phyloP scores from a whole-genome alignment of 2,329 filamentous ascomycete species.

The Stemphylium vesicarium region DNA sequence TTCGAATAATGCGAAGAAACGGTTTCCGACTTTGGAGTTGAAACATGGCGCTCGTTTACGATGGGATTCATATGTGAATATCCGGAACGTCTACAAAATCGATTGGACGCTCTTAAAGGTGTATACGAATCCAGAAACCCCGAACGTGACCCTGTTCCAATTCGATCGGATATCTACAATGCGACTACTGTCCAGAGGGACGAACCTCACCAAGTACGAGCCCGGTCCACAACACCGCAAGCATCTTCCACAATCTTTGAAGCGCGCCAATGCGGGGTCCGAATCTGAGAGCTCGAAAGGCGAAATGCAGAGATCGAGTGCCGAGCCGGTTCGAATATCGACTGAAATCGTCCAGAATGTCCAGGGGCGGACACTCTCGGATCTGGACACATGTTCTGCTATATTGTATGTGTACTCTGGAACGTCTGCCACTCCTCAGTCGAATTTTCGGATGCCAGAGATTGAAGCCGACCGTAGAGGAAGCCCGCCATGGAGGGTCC shows the following conservation, averaged over 20 bases:
- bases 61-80: slow-evolving; percentile 45
- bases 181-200: slow-evolving; percentile 35
- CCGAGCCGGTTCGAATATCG: slow-evolving; percentile 2
- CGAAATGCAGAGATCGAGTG: slow-evolving; percentile 1
- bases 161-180: slow-evolving; percentile 38
- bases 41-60: slow-evolving; percentile 30
- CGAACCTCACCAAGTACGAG: slow-evolving; percentile 37
- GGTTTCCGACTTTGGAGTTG: slow-evolving; percentile 38
- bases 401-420: neutral
- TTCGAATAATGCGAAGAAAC: slow-evolving; percentile 41
- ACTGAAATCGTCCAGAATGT: neutral
- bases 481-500: slow-evolving; percentile 2
- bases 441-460: slow-evolving; percentile 10
- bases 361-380: neutral
- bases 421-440: neutral
- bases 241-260: neutral
- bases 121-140: slow-evolving; percentile 36
- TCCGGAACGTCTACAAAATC: slow-evolving; percentile 44
- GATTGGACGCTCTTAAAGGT: slow-evolving; percentile 35
- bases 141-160: slow-evolving; percentile 18
- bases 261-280: slow-evolving; percentile 26
- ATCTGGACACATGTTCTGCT: neutral
- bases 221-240: slow-evolving; percentile 26
- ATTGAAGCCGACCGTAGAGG: neutral
- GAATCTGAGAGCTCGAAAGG: slow-evolving; percentile 22